A percentile compares a stretch with the other conserved stretches of the same genome.
phyloP scores from a whole-genome alignment of 1,139 yeast genomes.

The Tardiomyces depauwii region DNA sequence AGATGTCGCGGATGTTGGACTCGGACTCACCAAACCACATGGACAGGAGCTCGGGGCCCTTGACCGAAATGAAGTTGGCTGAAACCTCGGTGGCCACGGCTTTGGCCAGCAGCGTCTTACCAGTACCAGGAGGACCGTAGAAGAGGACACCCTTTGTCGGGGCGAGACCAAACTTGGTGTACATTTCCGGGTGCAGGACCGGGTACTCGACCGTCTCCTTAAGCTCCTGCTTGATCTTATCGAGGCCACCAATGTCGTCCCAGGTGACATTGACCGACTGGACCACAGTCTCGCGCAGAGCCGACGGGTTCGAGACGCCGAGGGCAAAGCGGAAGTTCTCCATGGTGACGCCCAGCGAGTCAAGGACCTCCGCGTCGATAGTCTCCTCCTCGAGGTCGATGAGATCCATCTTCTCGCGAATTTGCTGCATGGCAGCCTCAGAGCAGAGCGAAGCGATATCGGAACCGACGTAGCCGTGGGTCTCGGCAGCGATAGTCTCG shows the following conservation, averaged over 20 bases:
- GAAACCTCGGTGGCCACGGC: constrained; percentile 98
- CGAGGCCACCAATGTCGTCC: constrained; percentile 97
- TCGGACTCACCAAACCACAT: constrained; percentile 99
- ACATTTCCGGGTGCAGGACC: constrained; percentile 96
- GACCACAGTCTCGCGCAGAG: constrained; percentile 97
- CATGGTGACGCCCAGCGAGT: constrained; percentile 96
- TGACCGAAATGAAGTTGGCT: constrained; percentile 92
- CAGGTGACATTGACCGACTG: constrained; percentile 97
- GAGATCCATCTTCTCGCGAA: constrained; percentile 97
- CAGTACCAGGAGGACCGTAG: constrained; percentile 99
- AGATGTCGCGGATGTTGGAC: constrained; percentile 91
- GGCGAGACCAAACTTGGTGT: constrained; percentile 92
- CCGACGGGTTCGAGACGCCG: constrained; percentile 97
- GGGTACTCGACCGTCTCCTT: constrained; percentile 99
- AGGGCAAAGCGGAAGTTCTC: constrained; percentile 97
- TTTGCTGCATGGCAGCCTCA: constrained; percentile 98
- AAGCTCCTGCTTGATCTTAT: constrained; percentile 87
- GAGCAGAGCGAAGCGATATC: constrained; percentile 90
- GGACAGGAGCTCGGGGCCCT: constrained; percentile 93
- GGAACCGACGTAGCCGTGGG: constrained; percentile 99
- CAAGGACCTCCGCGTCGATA: constrained; percentile 93
- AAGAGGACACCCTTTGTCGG: constrained; percentile 97
- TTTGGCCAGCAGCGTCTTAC: constrained; percentile 94
- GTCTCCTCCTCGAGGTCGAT: constrained; percentile 97
- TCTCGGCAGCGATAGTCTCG: constrained; percentile 81